Percentiles rank a stretch among this genome's conserved stretches.
Evolutionary conservation across 495 filamentous ascomycete species (phyloP).

Genomic region (Penicillium samsonianum): DNA sequence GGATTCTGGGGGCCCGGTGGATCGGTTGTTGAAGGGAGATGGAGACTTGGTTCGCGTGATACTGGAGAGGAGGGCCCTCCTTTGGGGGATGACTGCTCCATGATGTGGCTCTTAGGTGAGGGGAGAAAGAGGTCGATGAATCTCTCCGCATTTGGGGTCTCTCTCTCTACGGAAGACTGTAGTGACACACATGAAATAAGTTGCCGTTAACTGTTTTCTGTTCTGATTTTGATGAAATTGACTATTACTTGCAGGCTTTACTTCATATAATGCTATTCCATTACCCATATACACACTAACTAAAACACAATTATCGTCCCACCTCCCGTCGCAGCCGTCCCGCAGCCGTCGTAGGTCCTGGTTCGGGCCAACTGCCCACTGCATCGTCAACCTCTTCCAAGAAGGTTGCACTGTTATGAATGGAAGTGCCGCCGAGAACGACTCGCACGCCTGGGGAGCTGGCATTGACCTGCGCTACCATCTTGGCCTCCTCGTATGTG

Average conservation of each 20-base stretch:
- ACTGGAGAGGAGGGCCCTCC: conserved; percentile 28
- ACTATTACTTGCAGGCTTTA: neutral
- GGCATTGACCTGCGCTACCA: conserved; percentile 88
- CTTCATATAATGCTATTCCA: neutral
- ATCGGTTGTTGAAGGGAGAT: conserved; percentile 75
- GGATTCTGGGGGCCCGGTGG: conserved; percentile 74
- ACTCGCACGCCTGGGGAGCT: conserved; percentile 84
- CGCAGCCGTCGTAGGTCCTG: conserved; percentile 64
- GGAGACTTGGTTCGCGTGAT: conserved; percentile 46
- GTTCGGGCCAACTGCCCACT: conserved; percentile 77
- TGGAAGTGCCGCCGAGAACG: conserved; percentile 78
- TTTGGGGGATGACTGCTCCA: conserved; percentile 41
- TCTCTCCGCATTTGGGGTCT: conserved; percentile 12
- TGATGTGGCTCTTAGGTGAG: conserved; percentile 15
- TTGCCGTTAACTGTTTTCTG: neutral
- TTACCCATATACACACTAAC: conserved; percentile 6
- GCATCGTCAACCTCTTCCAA: conserved; percentile 83
- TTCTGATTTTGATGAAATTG: neutral
- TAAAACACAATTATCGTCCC: conserved; percentile 33
- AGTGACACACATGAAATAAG: neutral
- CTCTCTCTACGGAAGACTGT: neutral
- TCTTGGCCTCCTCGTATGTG: conserved; percentile 96
- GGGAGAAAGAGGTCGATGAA: conserved; percentile 3
- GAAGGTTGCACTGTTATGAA: conserved; percentile 86
- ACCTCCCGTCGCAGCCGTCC: conserved; percentile 70